Base-by-base conservation (phyloP, 2,329 filamentous ascomycete genomes). In the Rasamsonia emersonii region DNA sequence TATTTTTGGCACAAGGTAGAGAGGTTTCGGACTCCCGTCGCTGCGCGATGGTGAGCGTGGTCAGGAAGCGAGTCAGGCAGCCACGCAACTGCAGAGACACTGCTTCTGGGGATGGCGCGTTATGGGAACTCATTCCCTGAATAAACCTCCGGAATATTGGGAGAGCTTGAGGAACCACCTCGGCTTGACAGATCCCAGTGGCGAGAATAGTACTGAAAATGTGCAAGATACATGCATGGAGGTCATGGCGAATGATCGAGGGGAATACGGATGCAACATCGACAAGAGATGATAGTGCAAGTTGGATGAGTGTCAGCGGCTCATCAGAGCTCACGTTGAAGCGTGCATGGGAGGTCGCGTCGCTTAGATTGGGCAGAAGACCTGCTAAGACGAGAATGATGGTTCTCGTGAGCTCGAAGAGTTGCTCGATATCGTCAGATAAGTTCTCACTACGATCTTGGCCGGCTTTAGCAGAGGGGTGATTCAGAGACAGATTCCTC, bases 251-350 rank as follows among this genome's bases (percentile, higher is more conserved):
- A 65, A 98, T 98, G 47, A 98, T 88, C 2, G 84, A 78, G 0
- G 93, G 93, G 61, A 98, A 98, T 10, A 96, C 86, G 40, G 93
- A 85, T 5, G 91, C 88, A 1, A 91, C 88, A 51, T 96, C 86
- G 3, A 96, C 91, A 2, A 98, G 74, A 1, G 91, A 85, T 38
- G 88, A 82, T 2, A 98, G 70, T 1, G 86, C 80, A 2, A 82
- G 77, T 15, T 79, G 78, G 30, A 95, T 77, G 3, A 98, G 74
- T 2, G 80, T 68, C 11, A 93, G 73, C 2, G 86, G 83, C 56
- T 96, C 89, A 46, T 95, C 88, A 1, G 56, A 56, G 9, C 83
- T 88, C 49, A 93, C 78, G 46, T 82, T 78, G 49, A 86, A 79
- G 27, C 83, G 78, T 17, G 75, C 77, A 45, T 71, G 69, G 42